A percentile compares a stretch with the other conserved stretches of the same genome.
Evolutionary conservation across 1,284 basidiomycete species (phyloP).

Genomic region (Trametes sp.): DNA sequence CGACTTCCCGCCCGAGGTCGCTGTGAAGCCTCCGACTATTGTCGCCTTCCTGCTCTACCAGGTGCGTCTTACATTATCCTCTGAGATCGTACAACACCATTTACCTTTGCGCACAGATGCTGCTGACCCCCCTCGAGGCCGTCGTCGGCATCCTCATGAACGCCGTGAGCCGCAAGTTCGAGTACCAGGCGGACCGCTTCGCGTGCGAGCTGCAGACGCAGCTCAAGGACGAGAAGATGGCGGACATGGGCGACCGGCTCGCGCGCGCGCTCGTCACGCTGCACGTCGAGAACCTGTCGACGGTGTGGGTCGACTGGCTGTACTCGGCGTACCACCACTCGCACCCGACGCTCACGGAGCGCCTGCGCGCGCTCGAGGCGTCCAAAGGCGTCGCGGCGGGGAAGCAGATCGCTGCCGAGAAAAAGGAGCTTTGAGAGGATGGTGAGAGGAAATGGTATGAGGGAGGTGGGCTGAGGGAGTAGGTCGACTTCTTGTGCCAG

Average conservation of each 20-base stretch:
- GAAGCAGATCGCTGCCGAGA: conserved; percentile 34
- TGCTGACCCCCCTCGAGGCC: conserved; percentile 85
- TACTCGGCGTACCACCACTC: conserved; percentile 94
- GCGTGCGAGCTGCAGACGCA: conserved; percentile 72
- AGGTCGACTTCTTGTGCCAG: not conserved
- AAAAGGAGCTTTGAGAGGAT: conserved; percentile 38
- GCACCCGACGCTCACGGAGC: conserved; percentile 90
- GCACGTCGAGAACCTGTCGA: conserved; percentile 90
- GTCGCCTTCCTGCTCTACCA: conserved; percentile 92
- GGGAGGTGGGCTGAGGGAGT: no score
- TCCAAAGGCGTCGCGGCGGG: conserved; percentile 40
- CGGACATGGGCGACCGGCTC: conserved; percentile 82
- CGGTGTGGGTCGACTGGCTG: conserved; percentile 92
- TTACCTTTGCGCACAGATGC: no score
- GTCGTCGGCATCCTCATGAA: conserved; percentile 83
- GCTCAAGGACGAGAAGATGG: conserved; percentile 57
- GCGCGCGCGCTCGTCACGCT: conserved; percentile 81
- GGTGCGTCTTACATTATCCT: conserved; percentile 46
- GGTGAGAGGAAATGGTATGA: no score
- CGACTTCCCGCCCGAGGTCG: conserved; percentile 78
- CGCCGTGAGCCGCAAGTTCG: conserved; percentile 82
- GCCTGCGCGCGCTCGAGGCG: conserved; percentile 80
- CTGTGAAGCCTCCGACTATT: conserved; percentile 80
- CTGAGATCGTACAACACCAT: no score
- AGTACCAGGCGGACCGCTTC: conserved; percentile 90